Percentiles rank a stretch among this genome's conserved stretches.
Evolutionary conservation across 345 rosid genomes (phyloP).

Genomic region (Eucalyptus sp.): DNA sequence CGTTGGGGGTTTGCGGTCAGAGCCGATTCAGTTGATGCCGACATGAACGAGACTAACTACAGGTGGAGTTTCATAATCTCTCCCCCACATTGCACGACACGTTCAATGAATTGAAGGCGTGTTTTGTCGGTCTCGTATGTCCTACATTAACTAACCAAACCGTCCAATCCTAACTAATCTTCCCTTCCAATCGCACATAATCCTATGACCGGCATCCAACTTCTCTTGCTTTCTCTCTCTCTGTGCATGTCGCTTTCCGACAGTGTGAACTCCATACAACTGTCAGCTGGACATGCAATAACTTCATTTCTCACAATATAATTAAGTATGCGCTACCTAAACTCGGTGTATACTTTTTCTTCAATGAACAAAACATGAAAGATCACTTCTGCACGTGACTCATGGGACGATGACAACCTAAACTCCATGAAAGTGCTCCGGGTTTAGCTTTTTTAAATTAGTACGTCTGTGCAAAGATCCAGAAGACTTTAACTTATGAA

Average conservation of each 20-base stretch:
- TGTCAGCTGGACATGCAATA: background rate
- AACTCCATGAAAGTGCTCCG: background rate
- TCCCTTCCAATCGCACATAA: background rate
- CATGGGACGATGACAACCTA: background rate
- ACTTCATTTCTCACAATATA: background rate
- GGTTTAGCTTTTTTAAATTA: background rate
- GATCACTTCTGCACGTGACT: background rate
- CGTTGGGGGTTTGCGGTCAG: background rate
- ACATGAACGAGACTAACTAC: background rate
- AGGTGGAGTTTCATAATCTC: background rate
- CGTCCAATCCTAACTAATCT: background rate
- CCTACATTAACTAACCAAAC: background rate
- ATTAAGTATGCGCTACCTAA: background rate
- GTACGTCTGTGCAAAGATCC: background rate
- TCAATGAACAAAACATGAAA: background rate
- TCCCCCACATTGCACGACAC: background rate
- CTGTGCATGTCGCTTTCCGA: background rate
- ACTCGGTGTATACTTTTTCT: background rate
- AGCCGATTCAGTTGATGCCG: background rate
- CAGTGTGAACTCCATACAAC: background rate
- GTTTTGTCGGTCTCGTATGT: background rate
- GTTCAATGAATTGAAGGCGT: background rate
- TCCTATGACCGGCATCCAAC: background rate
- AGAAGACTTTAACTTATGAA: background rate
- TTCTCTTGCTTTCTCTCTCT: background rate